phyloP scores from a whole-genome alignment of 2,329 filamentous ascomycete species.

The Colletotrichum sp. region DNA sequence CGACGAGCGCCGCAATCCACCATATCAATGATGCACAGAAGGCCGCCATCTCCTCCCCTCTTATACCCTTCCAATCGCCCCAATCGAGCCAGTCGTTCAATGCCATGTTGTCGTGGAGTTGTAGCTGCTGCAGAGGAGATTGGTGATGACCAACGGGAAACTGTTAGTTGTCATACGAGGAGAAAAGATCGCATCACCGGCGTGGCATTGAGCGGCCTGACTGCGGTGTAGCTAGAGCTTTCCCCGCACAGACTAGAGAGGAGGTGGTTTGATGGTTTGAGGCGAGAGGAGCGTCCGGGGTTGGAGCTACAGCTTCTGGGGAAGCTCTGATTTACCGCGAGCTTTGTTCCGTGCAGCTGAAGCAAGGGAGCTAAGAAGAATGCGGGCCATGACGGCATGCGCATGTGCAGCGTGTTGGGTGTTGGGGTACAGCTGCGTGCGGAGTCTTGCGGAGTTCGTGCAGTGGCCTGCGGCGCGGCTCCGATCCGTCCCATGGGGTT shows the following conservation, averaged over 20 bases:
- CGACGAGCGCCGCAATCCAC: constrained; percentile 9
- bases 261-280: neutral
- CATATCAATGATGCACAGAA: neutral
- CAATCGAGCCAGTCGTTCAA: neutral
- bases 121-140: neutral
- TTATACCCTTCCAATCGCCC: neutral
- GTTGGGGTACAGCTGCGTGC: neutral
- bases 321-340: neutral
- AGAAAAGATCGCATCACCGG: neutral
- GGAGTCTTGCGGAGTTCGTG: constrained; percentile 16
- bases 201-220: neutral
- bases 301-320: neutral
- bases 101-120: neutral
- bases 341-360: neutral
- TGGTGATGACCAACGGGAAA: neutral
- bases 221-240: constrained; percentile 8
- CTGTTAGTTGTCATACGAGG: neutral
- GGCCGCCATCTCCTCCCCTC: neutral
- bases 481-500: neutral
- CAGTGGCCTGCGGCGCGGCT: neutral
- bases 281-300: neutral
- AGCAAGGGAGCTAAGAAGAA: neutral
- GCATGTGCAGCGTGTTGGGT: neutral
- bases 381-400: neutral
- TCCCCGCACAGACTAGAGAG: constrained; percentile 5